phyloP scores from a whole-genome alignment of 1,284 basidiomycete species.

The Heterobasidion parviporum region DNA sequence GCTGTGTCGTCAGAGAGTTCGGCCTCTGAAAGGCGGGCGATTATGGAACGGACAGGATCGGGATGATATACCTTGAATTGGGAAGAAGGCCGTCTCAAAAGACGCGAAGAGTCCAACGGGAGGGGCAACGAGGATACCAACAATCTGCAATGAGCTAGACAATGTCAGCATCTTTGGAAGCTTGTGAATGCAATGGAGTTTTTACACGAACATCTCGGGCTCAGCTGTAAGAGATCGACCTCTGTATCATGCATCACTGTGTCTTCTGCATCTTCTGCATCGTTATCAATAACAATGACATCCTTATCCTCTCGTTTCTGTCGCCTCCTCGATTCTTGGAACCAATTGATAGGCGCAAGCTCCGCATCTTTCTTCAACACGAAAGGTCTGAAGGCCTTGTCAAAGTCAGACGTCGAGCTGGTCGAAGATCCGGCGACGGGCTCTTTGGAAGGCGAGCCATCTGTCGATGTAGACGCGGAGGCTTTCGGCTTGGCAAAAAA shows the following conservation, averaged over 20 bases:
- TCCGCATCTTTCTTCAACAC: slow-evolving; percentile 62
- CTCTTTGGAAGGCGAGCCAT: slow-evolving; percentile 24
- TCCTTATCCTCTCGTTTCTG: slow-evolving; percentile 24
- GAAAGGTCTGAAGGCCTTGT: slow-evolving; percentile 71
- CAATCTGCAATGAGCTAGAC: slow-evolving; percentile 32
- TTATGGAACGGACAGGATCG: slow-evolving; percentile 43
- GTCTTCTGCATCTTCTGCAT: slow-evolving; percentile 16
- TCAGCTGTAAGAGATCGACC: slow-evolving; percentile 17
- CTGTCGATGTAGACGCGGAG: slow-evolving; percentile 13
- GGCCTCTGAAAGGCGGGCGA: slow-evolving; percentile 63
- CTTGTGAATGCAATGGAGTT: background rate
- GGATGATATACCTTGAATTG: slow-evolving; percentile 26
- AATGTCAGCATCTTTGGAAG: background rate
- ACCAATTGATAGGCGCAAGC: slow-evolving; percentile 68
- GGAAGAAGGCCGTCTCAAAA: slow-evolving; percentile 4
- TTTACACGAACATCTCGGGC: slow-evolving; percentile 26
- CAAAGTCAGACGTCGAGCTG: slow-evolving; percentile 46
- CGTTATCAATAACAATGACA: slow-evolving; percentile 47
- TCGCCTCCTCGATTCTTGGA: slow-evolving; percentile 27
- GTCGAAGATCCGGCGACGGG: slow-evolving; percentile 24
- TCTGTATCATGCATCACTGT: slow-evolving; percentile 14
- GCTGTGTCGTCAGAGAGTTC: slow-evolving; percentile 64
- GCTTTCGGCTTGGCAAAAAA: slow-evolving; percentile 63
- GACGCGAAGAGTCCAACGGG: slow-evolving; percentile 8
- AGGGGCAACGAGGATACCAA: slow-evolving; percentile 30